A percentile compares a stretch with the other conserved stretches of the same genome.
phyloP scores from a whole-genome alignment of 129 eudicot species.

The Pseudognaphalium luteoalbum region DNA sequence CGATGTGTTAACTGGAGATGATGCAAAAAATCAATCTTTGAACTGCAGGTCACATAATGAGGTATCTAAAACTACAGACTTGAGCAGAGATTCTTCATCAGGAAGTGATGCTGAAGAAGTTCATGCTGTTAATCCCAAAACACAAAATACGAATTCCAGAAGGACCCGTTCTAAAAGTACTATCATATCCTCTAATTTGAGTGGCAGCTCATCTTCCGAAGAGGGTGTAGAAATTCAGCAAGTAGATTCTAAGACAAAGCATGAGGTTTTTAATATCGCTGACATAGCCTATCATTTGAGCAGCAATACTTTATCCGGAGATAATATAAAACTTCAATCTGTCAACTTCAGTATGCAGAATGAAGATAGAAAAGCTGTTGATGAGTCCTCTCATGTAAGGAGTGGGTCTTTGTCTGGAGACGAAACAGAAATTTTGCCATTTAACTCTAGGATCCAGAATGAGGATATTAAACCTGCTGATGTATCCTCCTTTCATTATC shows the following conservation, averaged over 20 bases:
- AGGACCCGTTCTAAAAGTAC: background rate
- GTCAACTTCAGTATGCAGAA: conserved; percentile 28
- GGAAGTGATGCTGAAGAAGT: background rate
- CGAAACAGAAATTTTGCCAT: conserved; percentile 30
- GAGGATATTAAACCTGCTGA: conserved; percentile 32
- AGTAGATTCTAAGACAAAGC: background rate
- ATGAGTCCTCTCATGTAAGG: too few relatives aligned
- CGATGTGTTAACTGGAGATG: background rate
- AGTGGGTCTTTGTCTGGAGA: conserved; percentile 18
- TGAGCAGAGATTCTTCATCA: background rate
- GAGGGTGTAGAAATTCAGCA: conserved; percentile 13
- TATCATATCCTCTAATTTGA: conserved; percentile 9
- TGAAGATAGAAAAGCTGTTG: conserved; percentile 31
- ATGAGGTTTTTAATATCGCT: conserved; percentile 8
- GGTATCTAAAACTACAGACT: background rate
- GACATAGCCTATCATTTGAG: background rate
- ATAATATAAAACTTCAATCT: conserved; percentile 32
- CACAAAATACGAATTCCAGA: background rate
- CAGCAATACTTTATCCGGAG: conserved; percentile 3
- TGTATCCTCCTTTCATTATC: background rate
- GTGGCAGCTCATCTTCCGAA: background rate
- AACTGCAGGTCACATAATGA: background rate
- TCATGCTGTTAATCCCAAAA: background rate
- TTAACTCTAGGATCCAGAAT: conserved; percentile 26
- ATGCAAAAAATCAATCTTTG: background rate